These are phyloP conservation scores for Hawksworthiomyces lignivorus DNA, from an alignment of 2,329 filamentous ascomycete species.

Conservation along the genomic window DNA sequence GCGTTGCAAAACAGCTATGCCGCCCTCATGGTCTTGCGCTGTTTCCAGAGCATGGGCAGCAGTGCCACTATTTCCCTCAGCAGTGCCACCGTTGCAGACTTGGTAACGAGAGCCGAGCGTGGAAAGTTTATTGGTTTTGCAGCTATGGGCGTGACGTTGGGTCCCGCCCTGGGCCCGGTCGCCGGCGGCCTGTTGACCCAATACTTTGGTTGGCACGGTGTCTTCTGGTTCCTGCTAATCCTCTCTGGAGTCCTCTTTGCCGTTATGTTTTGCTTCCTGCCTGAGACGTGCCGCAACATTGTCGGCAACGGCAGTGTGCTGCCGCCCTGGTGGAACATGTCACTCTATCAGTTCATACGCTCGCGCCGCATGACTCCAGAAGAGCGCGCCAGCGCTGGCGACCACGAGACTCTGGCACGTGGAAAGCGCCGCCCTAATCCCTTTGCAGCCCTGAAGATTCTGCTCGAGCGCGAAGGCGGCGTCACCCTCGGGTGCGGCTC, in stretches of 20 bases:
- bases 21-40: constrained; percentile 37
- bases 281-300: constrained; percentile 40
- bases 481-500: constrained; percentile 19
- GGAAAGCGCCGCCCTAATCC: constrained; percentile 18
- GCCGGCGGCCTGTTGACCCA: constrained; percentile 46
- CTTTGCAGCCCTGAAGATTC: constrained; percentile 19
- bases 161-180: constrained; percentile 35
- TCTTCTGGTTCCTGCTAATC: constrained; percentile 49
- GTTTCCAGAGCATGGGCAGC: constrained; percentile 39
- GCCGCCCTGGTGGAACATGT: constrained; percentile 14
- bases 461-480: constrained; percentile 18
- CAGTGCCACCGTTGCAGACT: constrained; percentile 13
- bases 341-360: constrained; percentile 9
- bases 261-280: constrained; percentile 28
- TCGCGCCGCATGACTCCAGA: constrained; percentile 3
- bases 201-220: constrained; percentile 43
- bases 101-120: constrained; percentile 45
- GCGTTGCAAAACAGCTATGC: constrained; percentile 33
- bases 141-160: constrained; percentile 34
- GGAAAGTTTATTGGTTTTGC: constrained; percentile 44
- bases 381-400: not conserved
- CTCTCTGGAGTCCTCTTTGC: constrained; percentile 29
- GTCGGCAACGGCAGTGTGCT: constrained; percentile 41
- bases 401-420: constrained; percentile 7
- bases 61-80: constrained; percentile 13